Percentiles rank a stretch among this genome's conserved stretches.
These are phyloP conservation scores for Carallia pectinifolia DNA, from an alignment of 345 rosid species.

Conservation along the genomic window DNA sequence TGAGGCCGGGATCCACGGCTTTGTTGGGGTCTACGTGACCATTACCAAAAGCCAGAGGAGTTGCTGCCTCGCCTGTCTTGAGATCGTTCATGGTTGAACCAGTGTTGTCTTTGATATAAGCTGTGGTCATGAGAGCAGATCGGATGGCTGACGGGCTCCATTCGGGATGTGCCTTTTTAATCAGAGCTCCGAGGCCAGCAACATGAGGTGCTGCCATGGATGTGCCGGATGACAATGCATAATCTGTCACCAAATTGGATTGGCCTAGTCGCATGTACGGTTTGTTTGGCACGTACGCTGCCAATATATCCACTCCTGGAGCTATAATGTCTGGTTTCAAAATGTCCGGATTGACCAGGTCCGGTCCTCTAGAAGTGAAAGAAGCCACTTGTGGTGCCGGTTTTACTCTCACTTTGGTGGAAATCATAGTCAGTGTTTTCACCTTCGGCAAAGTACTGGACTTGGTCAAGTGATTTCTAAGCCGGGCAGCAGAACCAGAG, in stretches of 20 bases:
- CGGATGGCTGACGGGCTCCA: conserved; percentile 28
- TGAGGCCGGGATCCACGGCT: conserved; percentile 50
- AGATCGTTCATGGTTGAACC: conserved; percentile 26
- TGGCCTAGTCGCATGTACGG: conserved; percentile 14
- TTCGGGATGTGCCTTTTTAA: conserved; percentile 20
- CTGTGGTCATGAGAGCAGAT: conserved; percentile 30
- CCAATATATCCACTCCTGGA: conserved; percentile 30
- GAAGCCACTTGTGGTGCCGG: conserved; percentile 60
- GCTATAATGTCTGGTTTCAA: conserved; percentile 50
- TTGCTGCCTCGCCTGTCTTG: conserved; percentile 13
- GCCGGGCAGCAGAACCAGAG: conserved; percentile 7
- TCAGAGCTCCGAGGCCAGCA: conserved; percentile 26
- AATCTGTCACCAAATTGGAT: conserved; percentile 35
- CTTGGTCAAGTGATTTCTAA: conserved; percentile 12
- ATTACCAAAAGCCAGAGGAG: conserved; percentile 46
- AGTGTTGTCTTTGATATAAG: conserved; percentile 32
- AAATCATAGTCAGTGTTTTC: conserved; percentile 26
- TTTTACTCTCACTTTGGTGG: conserved; percentile 28
- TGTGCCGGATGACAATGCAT: conserved; percentile 39
- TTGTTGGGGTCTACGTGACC: conserved; percentile 42
- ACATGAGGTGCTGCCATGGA: conserved; percentile 24
- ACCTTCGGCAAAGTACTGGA: conserved; percentile 19
- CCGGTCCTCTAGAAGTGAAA: conserved; percentile 71
- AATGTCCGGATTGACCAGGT: conserved; percentile 34
- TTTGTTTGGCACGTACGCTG: background rate